Evolutionary conservation across 2,329 filamentous ascomycete species (phyloP).

Genomic region (Diaporthe nobilis): DNA sequence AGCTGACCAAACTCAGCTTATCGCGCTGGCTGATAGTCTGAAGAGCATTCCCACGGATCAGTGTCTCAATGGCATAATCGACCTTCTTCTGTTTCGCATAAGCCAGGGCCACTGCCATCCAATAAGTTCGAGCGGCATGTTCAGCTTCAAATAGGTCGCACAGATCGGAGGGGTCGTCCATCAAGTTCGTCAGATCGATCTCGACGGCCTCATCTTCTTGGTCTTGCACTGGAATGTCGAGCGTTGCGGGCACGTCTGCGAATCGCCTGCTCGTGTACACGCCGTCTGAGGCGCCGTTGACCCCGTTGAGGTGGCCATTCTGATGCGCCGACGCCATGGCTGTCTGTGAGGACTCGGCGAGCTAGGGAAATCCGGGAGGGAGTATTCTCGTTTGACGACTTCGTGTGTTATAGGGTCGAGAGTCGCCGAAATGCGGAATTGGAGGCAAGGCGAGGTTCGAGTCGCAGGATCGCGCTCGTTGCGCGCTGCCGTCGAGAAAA

Average conservation of each 20-base stretch:
- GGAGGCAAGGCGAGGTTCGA: slow-evolving; percentile 14
- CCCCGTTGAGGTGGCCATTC: slow-evolving; percentile 62
- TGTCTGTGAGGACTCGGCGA: slow-evolving; percentile 48
- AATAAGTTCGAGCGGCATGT: slow-evolving; percentile 89
- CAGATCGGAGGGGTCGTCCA: slow-evolving; percentile 94
- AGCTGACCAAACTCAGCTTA: slow-evolving; percentile 86
- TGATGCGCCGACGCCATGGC: slow-evolving; percentile 58
- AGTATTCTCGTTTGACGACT: background rate
- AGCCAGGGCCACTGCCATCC: slow-evolving; percentile 97
- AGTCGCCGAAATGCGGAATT: background rate
- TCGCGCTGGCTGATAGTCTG: slow-evolving; percentile 82
- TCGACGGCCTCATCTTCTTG: slow-evolving; percentile 85
- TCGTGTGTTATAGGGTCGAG: slow-evolving; percentile 20
- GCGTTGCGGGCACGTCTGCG: slow-evolving; percentile 74
- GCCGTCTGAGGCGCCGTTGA: slow-evolving; percentile 54
- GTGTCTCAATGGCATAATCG: slow-evolving; percentile 83
- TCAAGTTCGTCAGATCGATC: slow-evolving; percentile 90
- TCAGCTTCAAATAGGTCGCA: slow-evolving; percentile 97
- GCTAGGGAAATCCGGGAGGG: background rate
- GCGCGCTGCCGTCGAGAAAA: slow-evolving; percentile 15
- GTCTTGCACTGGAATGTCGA: slow-evolving; percentile 77
- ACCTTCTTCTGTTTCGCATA: slow-evolving; percentile 97
- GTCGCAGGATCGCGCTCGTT: slow-evolving; percentile 10
- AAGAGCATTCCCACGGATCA: slow-evolving; percentile 80
- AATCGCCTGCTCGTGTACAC: slow-evolving; percentile 69